Evolutionary conservation across 1,139 yeast genomes (phyloP), one percentile per base, ranked within the genome.

Genomic region (Yamadazyma sp.): DNA sequence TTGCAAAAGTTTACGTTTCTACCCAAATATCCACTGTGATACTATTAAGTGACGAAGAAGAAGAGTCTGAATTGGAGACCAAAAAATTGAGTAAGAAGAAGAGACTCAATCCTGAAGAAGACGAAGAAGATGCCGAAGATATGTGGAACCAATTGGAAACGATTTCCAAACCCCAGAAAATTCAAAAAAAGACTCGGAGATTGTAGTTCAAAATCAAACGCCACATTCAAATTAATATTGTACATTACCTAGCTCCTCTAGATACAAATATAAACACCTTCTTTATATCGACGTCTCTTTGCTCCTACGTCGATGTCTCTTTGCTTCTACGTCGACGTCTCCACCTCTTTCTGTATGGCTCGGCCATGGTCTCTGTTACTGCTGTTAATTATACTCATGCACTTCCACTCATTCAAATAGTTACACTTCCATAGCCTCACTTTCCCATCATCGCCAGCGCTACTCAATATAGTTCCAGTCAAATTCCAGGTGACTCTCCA

Each of bases 401-500:
- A 89, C 62, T 86, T 89, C 76, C 90, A 92, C 54, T 86, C 89
- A 50, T 86, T 85, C 45, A 85, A 75, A 58, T 86, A 88, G 31
- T 86, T 80, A 29, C 95, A 77, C 61, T 92, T 92, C 96, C 97
- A 92, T 48, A 92, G 71, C 51, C 96, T 72, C 13, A 92, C 82
- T 48, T 84, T 82, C 5, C 97, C 97, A 56, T 92, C 98, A 56
- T 90, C 97, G 11, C 98, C 98, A 2, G 97, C 89, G 34, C 95
- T 85, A 44, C 96, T 86, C 46, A 92, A 67, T 11, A 92, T 83
- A 0, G 98, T 88, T 3, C 97, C 98, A 0, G 97, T 88, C 37
- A 84, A 62, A 56, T 92, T 92, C 97, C 97, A 92, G 27, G 86
- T 78, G 6, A 92, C 97, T 35, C 90, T 76, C 98, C 98, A 92